Evolutionary conservation across 306 rosid species (phyloP).

Genomic region (Oemleria cerasiformis): DNA sequence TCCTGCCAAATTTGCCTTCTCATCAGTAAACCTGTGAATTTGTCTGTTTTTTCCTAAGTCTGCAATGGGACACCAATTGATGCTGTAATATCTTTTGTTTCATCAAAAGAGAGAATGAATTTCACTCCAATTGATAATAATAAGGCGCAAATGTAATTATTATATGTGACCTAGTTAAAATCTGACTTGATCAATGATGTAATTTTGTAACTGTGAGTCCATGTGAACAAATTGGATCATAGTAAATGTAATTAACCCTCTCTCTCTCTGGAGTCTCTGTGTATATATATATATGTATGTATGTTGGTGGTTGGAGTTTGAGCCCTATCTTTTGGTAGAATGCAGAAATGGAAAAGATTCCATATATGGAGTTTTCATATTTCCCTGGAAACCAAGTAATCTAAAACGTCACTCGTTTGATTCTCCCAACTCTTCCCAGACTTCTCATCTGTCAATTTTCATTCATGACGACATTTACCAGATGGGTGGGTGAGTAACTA

Average conservation of each 20-base stretch:
- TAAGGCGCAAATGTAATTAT: too few relatives aligned
- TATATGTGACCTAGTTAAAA: too few relatives aligned
- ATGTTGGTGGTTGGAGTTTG: constrained; percentile 5
- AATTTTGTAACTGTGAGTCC: constrained; percentile 8
- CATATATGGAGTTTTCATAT: neutral
- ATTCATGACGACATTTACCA: neutral
- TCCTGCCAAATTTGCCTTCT: neutral
- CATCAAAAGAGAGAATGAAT: too few relatives aligned
- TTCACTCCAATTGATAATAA: too few relatives aligned
- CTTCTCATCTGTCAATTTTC: neutral
- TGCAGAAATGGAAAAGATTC: constrained; percentile 15
- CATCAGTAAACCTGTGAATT: neutral
- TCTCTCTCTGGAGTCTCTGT: constrained; percentile 12
- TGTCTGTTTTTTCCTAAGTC: neutral
- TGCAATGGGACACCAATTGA: neutral
- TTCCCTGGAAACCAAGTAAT: neutral
- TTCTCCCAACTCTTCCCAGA: constrained; percentile 4
- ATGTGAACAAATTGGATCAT: constrained; percentile 2
- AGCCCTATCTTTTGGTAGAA: constrained; percentile 2
- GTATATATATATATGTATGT: too few relatives aligned
- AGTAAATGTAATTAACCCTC: neutral
- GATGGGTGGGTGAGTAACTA: neutral
- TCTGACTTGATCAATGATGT: too few relatives aligned
- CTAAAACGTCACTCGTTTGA: constrained; percentile 1
- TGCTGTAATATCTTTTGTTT: neutral